Evolutionary conservation across 2,329 filamentous ascomycete species (phyloP).

Genomic region (Penicillium sp.): DNA sequence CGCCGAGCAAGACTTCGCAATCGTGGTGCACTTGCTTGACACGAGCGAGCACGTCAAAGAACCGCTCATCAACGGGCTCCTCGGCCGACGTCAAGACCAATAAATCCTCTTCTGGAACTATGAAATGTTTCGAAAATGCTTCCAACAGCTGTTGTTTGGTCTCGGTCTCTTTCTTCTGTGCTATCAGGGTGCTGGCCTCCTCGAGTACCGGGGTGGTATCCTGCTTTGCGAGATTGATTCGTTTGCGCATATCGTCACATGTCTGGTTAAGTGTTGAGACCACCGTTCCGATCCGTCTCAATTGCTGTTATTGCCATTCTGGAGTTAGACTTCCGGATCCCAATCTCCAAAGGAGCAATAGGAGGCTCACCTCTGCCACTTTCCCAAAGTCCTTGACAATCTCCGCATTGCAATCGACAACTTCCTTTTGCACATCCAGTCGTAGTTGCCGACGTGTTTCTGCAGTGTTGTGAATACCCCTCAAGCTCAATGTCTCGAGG

Average conservation of each 20-base stretch:
- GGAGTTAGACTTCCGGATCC: slow-evolving; percentile 11
- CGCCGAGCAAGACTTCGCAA: slow-evolving; percentile 82
- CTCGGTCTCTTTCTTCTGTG: slow-evolving; percentile 70
- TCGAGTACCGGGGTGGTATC: slow-evolving; percentile 72
- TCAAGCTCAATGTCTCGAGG: slow-evolving; percentile 71
- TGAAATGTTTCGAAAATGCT: slow-evolving; percentile 77
- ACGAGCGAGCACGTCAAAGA: slow-evolving; percentile 73
- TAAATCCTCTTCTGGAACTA: slow-evolving; percentile 77
- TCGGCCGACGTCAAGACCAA: slow-evolving; percentile 71
- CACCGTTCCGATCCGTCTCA: slow-evolving; percentile 76
- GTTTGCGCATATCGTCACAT: slow-evolving; percentile 75
- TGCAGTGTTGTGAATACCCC: slow-evolving; percentile 68
- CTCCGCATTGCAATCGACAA: slow-evolving; percentile 87
- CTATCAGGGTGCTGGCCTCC: slow-evolving; percentile 72
- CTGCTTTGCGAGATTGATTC: slow-evolving; percentile 70
- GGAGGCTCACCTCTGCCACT: slow-evolving; percentile 71
- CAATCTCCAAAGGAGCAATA: background rate
- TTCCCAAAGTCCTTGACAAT: slow-evolving; percentile 84
- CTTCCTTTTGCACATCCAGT: slow-evolving; percentile 82
- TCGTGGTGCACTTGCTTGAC: slow-evolving; percentile 86
- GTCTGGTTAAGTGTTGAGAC: slow-evolving; percentile 75
- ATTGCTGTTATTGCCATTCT: slow-evolving; percentile 60
- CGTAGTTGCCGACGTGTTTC: slow-evolving; percentile 76
- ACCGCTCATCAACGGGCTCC: slow-evolving; percentile 79
- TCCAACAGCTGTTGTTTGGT: slow-evolving; percentile 74